A percentile compares a stretch with the other conserved stretches of the same genome.
These are phyloP conservation scores for Cryptosporidium canis DNA, from an alignment of 169 alveolate species.

Conservation along the genomic window DNA sequence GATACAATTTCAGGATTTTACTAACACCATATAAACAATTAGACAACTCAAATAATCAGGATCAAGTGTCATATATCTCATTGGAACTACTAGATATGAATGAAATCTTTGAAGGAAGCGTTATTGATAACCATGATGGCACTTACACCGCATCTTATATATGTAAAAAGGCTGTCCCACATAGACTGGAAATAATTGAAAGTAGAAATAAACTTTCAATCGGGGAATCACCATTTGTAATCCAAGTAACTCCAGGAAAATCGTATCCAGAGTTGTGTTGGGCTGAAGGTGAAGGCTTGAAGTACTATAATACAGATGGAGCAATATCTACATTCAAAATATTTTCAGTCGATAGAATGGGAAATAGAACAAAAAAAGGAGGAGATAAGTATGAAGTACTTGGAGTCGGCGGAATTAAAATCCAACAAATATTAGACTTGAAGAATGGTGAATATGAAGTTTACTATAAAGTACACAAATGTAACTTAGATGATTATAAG, in stretches of 20 bases:
- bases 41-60: not conserved
- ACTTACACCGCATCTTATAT: constrained; percentile 60
- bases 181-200: constrained; percentile 44
- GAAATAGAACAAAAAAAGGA: constrained; percentile 73
- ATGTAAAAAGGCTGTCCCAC: constrained; percentile 68
- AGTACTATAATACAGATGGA: constrained; percentile 2
- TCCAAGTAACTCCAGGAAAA: constrained; percentile 57
- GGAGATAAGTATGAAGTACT: constrained; percentile 73
- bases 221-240: constrained; percentile 58
- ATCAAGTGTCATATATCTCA: constrained; percentile 15
- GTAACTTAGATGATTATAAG: constrained; percentile 59
- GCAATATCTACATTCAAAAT: constrained; percentile 27
- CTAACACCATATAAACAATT: constrained; percentile 45
- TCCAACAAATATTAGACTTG: constrained; percentile 73
- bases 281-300: constrained; percentile 68
- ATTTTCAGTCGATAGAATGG: constrained; percentile 67
- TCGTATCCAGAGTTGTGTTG: constrained; percentile 55
- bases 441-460: constrained; percentile 71
- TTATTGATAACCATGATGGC: constrained; percentile 56
- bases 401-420: constrained; percentile 76
- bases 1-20: constrained; percentile 40
- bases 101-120: constrained; percentile 60
- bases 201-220: constrained; percentile 9
- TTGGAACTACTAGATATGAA: constrained; percentile 45
- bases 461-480: constrained; percentile 25